Evolutionary conservation across 1,284 basidiomycete genomes (phyloP), one percentile per base, ranked within the genome.

Genomic region (Coniophora puteana): DNA sequence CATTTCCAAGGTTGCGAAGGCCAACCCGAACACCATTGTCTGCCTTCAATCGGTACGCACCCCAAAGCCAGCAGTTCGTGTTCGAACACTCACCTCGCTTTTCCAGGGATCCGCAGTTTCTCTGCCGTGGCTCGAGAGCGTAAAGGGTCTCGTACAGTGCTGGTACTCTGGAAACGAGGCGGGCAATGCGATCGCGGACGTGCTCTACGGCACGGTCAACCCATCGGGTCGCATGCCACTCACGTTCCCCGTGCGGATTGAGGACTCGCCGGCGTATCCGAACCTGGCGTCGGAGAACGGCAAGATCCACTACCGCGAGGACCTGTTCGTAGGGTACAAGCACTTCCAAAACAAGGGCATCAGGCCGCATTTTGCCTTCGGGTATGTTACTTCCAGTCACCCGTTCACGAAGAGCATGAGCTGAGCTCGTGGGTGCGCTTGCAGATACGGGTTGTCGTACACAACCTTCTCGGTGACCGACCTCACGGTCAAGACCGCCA

Each of bases 101-200:
- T n/a, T 38, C 37, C 36, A 82, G 80, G 80, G 80, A 5, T 83
- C 80, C 16, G 74, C 79, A 7, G 72, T 80, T 11, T 74, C 80
- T 0, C 81, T 82, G 80, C 79, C 80, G 10, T 83, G 80, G 80
- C 63, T 75, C 2, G 50, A 70, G 37, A 59, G 68, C 16, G 74
- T 80, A 12, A 58, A 60, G n/a, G 72, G 70, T 2, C 57, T 83
- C 25, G 50, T 83, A 6, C 79, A 82, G 46, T 64, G 78, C 1
- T 83, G 80, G 80, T 89, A 87, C 53, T 78, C 77, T 5, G 88
- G 87, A 3, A 88, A 89, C 55, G 85, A 87, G 59, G 67, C 70
- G 12, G 87, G 88, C 3, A 83, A 84, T 54, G 81, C 83, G 0
- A 74, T 90, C 42, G 78, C 80, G 8, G 84, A 88, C 54, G 67